These are phyloP conservation scores for Tulasnella calospora DNA, from an alignment of 768 basidiomycete genomes.

Conservation along the genomic window DNA sequence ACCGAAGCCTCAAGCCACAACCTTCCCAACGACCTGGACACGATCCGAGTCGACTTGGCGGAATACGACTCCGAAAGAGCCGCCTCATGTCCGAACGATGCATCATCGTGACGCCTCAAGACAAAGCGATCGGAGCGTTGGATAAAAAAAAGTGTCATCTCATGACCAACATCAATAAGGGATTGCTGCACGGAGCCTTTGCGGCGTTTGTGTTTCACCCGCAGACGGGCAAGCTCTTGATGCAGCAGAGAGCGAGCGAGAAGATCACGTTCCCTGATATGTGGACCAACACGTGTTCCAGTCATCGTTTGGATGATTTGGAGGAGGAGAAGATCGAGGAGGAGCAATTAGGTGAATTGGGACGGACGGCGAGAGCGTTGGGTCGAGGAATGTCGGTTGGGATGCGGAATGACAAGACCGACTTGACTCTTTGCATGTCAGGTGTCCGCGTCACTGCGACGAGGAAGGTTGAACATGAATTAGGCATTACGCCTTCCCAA, in stretches of 20 bases:
- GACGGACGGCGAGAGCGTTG: neutral
- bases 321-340: constrained; percentile 72
- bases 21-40: constrained; percentile 52
- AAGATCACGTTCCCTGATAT: constrained; percentile 99
- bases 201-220: constrained; percentile 96
- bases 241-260: constrained; percentile 94
- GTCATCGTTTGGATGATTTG: constrained; percentile 91
- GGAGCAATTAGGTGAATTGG: constrained; percentile 49
- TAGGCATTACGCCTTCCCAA: constrained; percentile 79
- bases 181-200: constrained; percentile 94
- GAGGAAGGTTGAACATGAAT: constrained; percentile 92
- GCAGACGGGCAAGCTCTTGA: constrained; percentile 82
- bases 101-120: constrained; percentile 85
- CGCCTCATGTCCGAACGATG: constrained; percentile 94
- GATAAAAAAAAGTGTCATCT: constrained; percentile 98
- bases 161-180: constrained; percentile 93
- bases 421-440: constrained; percentile 32
- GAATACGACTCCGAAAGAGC: constrained; percentile 86
- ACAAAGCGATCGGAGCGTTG: constrained; percentile 74
- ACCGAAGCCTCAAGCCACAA: no score
- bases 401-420: neutral
- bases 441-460: constrained; percentile 90
- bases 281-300: constrained; percentile 99
- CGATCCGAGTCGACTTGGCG: constrained; percentile 71
- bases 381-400: neutral